Evolutionary conservation across 2,329 filamentous ascomycete species (phyloP).

Genomic region (Stagonosporopsis cucurbitacearum): DNA sequence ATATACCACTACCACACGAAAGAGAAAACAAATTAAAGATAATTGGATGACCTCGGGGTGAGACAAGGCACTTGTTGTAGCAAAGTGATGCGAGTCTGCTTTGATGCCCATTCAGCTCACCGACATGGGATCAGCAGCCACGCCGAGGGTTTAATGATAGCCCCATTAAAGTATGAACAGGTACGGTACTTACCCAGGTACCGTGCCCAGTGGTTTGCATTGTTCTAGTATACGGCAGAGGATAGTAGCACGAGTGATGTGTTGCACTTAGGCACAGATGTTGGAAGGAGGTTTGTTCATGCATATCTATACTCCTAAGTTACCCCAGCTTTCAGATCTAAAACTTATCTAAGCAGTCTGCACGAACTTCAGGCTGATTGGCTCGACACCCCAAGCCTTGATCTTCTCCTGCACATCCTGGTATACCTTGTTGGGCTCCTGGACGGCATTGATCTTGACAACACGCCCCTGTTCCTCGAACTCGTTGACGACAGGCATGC

Average conservation of each 20-base stretch:
- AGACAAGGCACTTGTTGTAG: background rate
- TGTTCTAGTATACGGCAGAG: background rate
- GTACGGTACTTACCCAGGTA: background rate
- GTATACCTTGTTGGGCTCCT: slow-evolving; percentile 70
- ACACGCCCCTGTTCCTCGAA: slow-evolving; percentile 80
- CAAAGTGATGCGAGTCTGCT: too few species aligned
- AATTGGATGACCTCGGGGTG: background rate
- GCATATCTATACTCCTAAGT: background rate
- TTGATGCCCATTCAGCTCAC: too few species aligned
- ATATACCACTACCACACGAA: background rate
- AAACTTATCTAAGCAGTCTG: slow-evolving; percentile 23
- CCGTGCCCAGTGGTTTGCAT: background rate
- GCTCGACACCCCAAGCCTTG: slow-evolving; percentile 44
- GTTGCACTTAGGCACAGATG: background rate
- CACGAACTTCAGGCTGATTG: slow-evolving; percentile 40
- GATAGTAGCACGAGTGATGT: background rate
- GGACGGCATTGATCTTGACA: slow-evolving; percentile 77
- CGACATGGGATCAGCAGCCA: too few species aligned
- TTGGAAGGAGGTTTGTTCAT: background rate
- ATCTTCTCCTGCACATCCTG: slow-evolving; percentile 53
- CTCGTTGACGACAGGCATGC: slow-evolving; percentile 94
- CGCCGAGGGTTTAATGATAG: too few species aligned
- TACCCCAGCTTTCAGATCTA: background rate
- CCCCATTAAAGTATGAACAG: too few species aligned
- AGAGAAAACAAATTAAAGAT: background rate